Conservation (phyloP, 75 land plant species). For the Pinus tabuliformis region DNA sequence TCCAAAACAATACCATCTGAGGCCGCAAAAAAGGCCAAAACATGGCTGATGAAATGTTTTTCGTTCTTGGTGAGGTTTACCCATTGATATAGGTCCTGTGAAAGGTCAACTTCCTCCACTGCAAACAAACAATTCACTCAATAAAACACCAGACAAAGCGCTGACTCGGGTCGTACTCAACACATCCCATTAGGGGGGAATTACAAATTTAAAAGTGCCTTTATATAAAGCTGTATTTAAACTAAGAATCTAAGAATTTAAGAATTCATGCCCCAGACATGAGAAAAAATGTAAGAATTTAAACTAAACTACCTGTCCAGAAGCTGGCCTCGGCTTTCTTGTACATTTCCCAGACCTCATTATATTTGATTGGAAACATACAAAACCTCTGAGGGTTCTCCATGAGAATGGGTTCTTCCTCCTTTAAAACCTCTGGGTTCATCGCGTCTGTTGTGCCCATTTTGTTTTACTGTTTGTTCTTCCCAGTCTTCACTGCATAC, state of each 20-base stretch:
- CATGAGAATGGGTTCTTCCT: slow-evolving; percentile 41
- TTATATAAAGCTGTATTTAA: neutral
- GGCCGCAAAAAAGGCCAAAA: slow-evolving; percentile 81
- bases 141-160: neutral
- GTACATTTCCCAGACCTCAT: slow-evolving; percentile 64
- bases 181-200: neutral
- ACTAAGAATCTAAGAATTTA: too few relatives aligned
- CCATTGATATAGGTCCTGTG: slow-evolving; percentile 46
- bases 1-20: slow-evolving; percentile 89
- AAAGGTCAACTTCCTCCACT: slow-evolving; percentile 63
- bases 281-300: too few relatives aligned
- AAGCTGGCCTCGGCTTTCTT: slow-evolving; percentile 63
- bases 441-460: neutral
- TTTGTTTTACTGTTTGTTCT: too few relatives aligned
- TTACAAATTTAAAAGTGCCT: neutral
- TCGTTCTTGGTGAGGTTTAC: slow-evolving; percentile 41
- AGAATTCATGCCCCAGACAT: too few relatives aligned
- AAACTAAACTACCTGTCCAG: slow-evolving; percentile 42
- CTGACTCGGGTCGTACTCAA: neutral
- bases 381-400: slow-evolving; percentile 39
- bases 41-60: slow-evolving; percentile 69
- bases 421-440: neutral
- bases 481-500: too few relatives aligned
- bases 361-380: slow-evolving; percentile 59
- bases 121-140: slow-evolving; percentile 6